Evolutionary conservation across 148 eudicot genomes (phyloP), one percentile per base, ranked within the genome.

Genomic region (Persicaria maculosa): DNA sequence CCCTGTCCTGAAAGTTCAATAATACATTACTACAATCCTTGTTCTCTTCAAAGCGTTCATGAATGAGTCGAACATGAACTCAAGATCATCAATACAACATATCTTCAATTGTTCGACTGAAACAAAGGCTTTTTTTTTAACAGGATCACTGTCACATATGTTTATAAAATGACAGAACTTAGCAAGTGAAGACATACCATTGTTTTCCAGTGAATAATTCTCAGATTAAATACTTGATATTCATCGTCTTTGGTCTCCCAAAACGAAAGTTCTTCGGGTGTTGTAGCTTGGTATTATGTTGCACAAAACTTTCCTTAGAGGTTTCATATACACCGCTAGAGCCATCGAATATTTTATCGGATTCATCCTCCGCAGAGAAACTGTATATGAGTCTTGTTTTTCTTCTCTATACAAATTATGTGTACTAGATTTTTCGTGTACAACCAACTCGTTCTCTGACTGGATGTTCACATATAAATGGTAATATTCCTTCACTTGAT

Each of bases 121-220:
- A 3, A 17, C 61, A 1, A 6, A 55, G 9, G 5, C 6, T 55
- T 17, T n/a, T n/a, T n/a, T n/a, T 19, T n/a, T 4, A 54, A 6
- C 58, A 54, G 31, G 31, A 25, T 25, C 31, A 25, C 31, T 1
- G 0, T 25, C 31, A 25, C 31, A n/a, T n/a, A 25, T 25, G 31
- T 25, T 0, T 25, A 25, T 25, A 57, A 4, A 19, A 57, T 17
- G 19, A 54, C 19, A 54, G 19, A 54, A 20, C 19, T 54, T 14
- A 31, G 50, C 53, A 31, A 44, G 67, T 48, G 40, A 50, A 5
- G 75, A 74, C 84, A 74, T 47, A 95, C 99, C 94, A n/a, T n/a
- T 89, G 88, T 95, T 78, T 92, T 92, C 76, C 99, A 79, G 85
- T 95, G 99, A 78, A 95, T 82, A 79, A 95, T 88, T 84, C 97